Percentiles rank a stretch among this genome's conserved stretches.
Conservation (phyloP, 352 stramenopile species). For the Globisporangium rhizosaccharum region DNA sequence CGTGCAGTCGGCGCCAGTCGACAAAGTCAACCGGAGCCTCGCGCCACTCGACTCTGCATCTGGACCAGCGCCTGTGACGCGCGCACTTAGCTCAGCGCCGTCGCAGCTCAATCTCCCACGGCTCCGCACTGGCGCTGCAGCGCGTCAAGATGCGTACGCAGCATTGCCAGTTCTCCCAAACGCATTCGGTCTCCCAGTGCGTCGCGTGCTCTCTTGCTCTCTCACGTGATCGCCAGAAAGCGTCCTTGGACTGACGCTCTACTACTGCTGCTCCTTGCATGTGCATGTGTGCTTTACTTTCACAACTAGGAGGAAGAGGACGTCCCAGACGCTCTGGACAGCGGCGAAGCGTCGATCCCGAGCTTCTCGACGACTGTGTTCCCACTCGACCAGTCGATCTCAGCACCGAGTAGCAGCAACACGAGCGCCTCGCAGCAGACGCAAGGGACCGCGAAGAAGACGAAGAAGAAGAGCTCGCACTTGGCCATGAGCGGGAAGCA, state of each 20-base stretch:
- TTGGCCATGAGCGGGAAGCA: too few relatives aligned
- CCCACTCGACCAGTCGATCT: neutral
- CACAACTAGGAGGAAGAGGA: neutral
- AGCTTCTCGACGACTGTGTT: constrained; percentile 10
- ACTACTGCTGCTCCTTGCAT: neutral
- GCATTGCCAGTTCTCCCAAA: constrained; percentile 1
- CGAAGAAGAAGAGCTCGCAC: neutral
- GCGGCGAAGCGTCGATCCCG: constrained; percentile 9
- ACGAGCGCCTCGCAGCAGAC: neutral
- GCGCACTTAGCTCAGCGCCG: constrained; percentile 7
- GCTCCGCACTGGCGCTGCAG: neutral
- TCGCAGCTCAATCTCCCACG: constrained; percentile 7
- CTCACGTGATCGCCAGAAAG: neutral
- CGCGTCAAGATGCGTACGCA: neutral
- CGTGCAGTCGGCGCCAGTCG: neutral
- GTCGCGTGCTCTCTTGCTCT: neutral
- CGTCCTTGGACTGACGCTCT: neutral
- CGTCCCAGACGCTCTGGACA: neutral
- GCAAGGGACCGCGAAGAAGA: neutral
- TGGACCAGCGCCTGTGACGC: neutral
- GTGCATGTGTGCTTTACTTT: too few relatives aligned
- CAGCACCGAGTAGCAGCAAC: neutral
- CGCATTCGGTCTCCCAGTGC: constrained; percentile 8
- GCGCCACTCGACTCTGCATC: neutral
- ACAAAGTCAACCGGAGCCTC: neutral